phyloP scores from a whole-genome alignment of 2,329 filamentous ascomycete species.

The Thermoascus crustaceus region DNA sequence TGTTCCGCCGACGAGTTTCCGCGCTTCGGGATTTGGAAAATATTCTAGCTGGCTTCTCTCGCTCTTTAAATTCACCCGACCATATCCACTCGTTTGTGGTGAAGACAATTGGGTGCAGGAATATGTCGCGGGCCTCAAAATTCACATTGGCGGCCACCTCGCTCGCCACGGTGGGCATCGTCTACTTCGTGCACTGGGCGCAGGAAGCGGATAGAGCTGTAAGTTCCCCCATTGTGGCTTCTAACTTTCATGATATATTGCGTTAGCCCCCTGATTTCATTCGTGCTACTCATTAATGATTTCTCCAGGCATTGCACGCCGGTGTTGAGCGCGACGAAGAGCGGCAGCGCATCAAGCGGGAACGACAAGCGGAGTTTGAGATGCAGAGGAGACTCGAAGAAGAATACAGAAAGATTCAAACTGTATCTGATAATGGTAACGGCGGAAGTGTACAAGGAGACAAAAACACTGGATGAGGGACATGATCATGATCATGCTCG shows the following conservation, averaged over 20 bases:
- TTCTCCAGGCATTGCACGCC: conserved; percentile 72
- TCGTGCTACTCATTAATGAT: conserved; percentile 2
- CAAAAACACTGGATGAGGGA: conserved; percentile 13
- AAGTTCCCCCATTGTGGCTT: conserved; percentile 25
- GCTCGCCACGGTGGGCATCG: conserved; percentile 64
- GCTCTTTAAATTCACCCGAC: neutral
- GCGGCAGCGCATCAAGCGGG: conserved; percentile 79
- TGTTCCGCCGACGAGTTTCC: conserved; percentile 11
- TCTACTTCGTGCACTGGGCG: conserved; percentile 81
- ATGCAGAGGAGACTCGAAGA: conserved; percentile 77
- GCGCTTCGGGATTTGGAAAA: conserved; percentile 3
- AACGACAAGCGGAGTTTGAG: conserved; percentile 90
- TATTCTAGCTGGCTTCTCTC: neutral
- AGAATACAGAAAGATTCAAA: conserved; percentile 85
- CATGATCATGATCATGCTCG: conserved; percentile 12
- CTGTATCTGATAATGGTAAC: conserved; percentile 50
- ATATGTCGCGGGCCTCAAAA: conserved; percentile 90
- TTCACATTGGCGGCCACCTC: conserved; percentile 73
- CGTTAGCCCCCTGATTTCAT: neutral
- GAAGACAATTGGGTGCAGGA: neutral
- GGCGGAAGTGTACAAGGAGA: conserved; percentile 12
- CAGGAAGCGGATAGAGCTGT: conserved; percentile 79
- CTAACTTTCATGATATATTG: neutral
- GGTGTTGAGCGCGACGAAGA: conserved; percentile 93
- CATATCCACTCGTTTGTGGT: neutral